Evolutionary conservation across 441 rosid species (phyloP).

Genomic region (Populus hybrid): DNA sequence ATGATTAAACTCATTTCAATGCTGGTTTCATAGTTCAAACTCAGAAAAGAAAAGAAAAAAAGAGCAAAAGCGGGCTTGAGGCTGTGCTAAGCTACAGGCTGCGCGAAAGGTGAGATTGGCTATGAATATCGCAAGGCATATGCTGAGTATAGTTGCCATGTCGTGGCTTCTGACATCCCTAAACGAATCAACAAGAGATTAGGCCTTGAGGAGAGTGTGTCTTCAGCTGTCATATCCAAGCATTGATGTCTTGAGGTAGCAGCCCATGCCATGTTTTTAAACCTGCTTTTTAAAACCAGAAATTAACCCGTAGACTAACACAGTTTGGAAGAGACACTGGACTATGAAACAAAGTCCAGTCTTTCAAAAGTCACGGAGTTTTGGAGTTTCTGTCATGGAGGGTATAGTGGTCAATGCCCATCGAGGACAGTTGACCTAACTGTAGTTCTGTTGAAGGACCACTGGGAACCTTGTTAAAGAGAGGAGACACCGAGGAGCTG

Average conservation of each 20-base stretch:
- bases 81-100: constrained; percentile 57
- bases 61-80: constrained; percentile 29
- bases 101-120: constrained; percentile 63
- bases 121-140: constrained; percentile 63
- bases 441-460: constrained; percentile 1
- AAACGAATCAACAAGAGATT: constrained; percentile 34
- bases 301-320: too few species aligned
- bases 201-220: constrained; percentile 41
- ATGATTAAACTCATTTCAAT: too few species aligned
- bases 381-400: not conserved
- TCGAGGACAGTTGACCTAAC: not conserved
- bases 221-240: constrained; percentile 36
- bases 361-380: too few species aligned
- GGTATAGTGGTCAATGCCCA: not conserved
- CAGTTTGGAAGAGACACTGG: too few species aligned
- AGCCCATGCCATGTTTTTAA: too few species aligned
- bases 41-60: not conserved
- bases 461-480: constrained; percentile 18
- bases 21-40: too few species aligned
- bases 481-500: constrained; percentile 16
- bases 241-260: constrained; percentile 33
- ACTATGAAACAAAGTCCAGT: too few species aligned
- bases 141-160: constrained; percentile 47
- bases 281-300: too few species aligned
- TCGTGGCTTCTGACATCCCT: constrained; percentile 50